Evolutionary conservation across 2,329 filamentous ascomycete species (phyloP).

Genomic region (Venturia carpophila): DNA sequence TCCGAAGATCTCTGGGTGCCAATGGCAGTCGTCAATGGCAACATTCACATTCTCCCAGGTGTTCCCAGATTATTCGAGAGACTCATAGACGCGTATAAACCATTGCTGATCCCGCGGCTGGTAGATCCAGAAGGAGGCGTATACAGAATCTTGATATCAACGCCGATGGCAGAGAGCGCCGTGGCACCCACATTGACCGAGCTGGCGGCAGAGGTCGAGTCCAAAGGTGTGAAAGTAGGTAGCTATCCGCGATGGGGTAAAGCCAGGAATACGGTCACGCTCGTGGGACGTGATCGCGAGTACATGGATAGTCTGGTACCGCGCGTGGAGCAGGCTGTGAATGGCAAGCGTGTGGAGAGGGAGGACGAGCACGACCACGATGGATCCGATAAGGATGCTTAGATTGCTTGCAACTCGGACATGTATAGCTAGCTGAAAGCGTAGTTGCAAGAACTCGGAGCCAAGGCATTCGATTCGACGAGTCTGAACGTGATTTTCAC

Average conservation of each 20-base stretch:
- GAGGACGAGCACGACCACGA: conserved; percentile 53
- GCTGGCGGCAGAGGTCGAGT: conserved; percentile 63
- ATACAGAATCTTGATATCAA: conserved; percentile 72
- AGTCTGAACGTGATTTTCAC: too few relatives aligned
- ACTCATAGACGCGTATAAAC: conserved; percentile 69
- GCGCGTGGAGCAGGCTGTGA: conserved; percentile 69
- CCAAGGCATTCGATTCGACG: too few relatives aligned
- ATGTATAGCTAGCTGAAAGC: background rate
- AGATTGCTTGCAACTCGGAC: background rate
- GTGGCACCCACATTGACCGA: conserved; percentile 77
- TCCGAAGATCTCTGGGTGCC: conserved; percentile 85
- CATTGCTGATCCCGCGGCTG: conserved; percentile 60
- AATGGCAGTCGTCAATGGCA: conserved; percentile 79
- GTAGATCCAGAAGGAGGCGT: conserved; percentile 72
- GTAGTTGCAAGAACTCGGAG: too few relatives aligned
- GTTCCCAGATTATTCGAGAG: conserved; percentile 77
- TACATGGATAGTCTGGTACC: conserved; percentile 71
- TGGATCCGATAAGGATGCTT: conserved; percentile 34
- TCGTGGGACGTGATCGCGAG: conserved; percentile 67
- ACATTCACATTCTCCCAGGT: conserved; percentile 86
- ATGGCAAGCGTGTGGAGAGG: conserved; percentile 59
- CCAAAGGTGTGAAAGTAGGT: conserved; percentile 81
- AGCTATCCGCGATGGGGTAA: conserved; percentile 93
- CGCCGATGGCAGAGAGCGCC: conserved; percentile 76
- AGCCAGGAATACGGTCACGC: conserved; percentile 77